Conservation (phyloP, 176 grass and related monocot species). For the Secale cereale region DNA sequence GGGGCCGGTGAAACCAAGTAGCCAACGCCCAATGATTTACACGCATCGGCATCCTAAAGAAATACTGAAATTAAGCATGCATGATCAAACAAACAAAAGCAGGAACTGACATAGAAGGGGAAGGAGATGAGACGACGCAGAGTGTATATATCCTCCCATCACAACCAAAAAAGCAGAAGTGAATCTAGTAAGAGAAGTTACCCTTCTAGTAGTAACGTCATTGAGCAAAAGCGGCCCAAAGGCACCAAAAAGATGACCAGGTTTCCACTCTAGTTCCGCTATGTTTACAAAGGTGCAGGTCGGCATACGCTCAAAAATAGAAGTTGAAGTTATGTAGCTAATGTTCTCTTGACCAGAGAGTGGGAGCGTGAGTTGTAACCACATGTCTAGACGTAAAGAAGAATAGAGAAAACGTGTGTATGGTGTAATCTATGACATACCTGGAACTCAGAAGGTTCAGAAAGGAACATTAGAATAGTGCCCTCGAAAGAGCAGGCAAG, state of each 20-base stretch:
- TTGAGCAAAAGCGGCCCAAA: background rate
- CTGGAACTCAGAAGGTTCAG: background rate
- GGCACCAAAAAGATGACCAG: background rate
- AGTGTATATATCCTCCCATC: background rate
- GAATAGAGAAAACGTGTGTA: too few relatives aligned
- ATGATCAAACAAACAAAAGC: background rate
- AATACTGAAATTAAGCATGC: background rate
- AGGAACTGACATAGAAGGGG: background rate
- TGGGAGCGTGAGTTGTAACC: too few relatives aligned
- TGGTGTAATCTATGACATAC: background rate
- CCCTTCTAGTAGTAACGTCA: background rate
- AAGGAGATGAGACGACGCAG: background rate
- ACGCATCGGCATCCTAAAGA: background rate
- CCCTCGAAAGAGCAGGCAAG: background rate
- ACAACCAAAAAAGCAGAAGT: conserved; percentile 2
- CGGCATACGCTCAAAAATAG: too few relatives aligned
- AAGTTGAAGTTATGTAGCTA: too few relatives aligned
- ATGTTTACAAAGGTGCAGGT: background rate
- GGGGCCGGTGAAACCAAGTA: background rate
- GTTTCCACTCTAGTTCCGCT: conserved; percentile 18
- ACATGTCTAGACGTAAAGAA: too few relatives aligned
- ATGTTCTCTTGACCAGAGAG: too few relatives aligned
- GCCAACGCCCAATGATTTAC: too few relatives aligned
- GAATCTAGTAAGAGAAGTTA: conserved; percentile 6
- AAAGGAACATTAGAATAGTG: background rate